Conservation (phyloP, 495 filamentous ascomycete species). For the Neurospora sp. region DNA sequence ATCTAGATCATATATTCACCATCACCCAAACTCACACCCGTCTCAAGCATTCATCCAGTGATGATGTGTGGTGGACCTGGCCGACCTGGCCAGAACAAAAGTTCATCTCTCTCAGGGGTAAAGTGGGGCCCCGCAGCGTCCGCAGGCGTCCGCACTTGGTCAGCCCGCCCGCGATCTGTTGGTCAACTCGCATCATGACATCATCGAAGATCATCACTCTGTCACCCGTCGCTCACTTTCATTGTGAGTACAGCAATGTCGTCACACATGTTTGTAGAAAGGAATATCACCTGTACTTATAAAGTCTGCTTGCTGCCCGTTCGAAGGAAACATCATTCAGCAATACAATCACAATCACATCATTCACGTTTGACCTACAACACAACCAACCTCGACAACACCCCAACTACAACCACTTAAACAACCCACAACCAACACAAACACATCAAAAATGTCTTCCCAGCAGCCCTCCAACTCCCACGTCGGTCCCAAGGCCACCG, state of each 20-base stretch:
- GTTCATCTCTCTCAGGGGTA: background rate
- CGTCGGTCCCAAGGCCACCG: slow-evolving; percentile 11
- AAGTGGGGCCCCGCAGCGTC: background rate
- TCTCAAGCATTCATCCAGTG: background rate
- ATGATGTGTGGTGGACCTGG: background rate
- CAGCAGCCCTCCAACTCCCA: slow-evolving; percentile 6
- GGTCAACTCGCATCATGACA: slow-evolving; percentile 5
- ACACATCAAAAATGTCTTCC: background rate
- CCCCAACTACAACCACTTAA: background rate
- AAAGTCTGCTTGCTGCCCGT: background rate
- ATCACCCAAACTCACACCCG: background rate
- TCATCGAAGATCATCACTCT: slow-evolving; percentile 3
- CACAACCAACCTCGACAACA: background rate
- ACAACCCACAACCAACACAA: background rate
- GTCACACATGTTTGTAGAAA: background rate
- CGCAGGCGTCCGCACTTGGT: background rate
- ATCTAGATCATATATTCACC: background rate
- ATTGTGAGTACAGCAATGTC: background rate
- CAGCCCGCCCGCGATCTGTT: background rate
- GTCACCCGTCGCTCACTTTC: background rate
- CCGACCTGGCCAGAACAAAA: background rate
- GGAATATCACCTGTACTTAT: background rate
- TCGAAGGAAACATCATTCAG: background rate
- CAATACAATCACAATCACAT: background rate
- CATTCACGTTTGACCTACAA: background rate